Conservation (phyloP, 2,329 filamentous ascomycete genomes). For the Tolypocladium endophyticum region DNA sequence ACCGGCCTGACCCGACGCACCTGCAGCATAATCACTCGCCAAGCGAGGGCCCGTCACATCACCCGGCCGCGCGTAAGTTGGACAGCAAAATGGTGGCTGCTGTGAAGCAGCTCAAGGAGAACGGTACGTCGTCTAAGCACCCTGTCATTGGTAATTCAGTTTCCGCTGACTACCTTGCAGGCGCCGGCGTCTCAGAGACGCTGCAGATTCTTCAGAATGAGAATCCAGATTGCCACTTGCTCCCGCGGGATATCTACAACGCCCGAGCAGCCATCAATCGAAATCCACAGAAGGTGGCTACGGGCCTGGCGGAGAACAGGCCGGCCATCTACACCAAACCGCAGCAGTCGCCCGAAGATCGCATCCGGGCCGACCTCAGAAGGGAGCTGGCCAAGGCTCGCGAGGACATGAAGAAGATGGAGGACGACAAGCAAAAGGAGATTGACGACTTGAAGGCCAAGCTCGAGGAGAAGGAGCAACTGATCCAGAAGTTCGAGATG, state of each 20-base stretch:
- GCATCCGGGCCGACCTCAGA: slow-evolving; percentile 50
- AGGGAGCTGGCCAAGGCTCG: slow-evolving; percentile 48
- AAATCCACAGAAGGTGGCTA: slow-evolving; percentile 51
- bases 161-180: slow-evolving; percentile 23
- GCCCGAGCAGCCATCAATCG: slow-evolving; percentile 56
- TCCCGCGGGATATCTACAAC: slow-evolving; percentile 58
- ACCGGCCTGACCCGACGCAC: slow-evolving; percentile 48
- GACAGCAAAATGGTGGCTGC: slow-evolving; percentile 59
- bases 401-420: slow-evolving; percentile 44
- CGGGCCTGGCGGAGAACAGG: slow-evolving; percentile 48
- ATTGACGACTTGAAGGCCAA: slow-evolving; percentile 47
- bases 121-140: slow-evolving; percentile 35
- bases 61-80: slow-evolving; percentile 54
- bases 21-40: slow-evolving; percentile 54
- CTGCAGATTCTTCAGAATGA: slow-evolving; percentile 54
- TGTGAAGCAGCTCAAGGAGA: slow-evolving; percentile 55
- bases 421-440: slow-evolving; percentile 46
- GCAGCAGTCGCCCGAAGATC: slow-evolving; percentile 51
- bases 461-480: slow-evolving; percentile 51
- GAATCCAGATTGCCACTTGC: slow-evolving; percentile 51
- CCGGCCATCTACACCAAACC: slow-evolving; percentile 59
- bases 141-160: neutral
- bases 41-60: slow-evolving; percentile 55
- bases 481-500: slow-evolving; percentile 55
- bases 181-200: slow-evolving; percentile 55